Percentiles rank a stretch among this genome's conserved stretches.
These are phyloP conservation scores for Ceratocystis cubensis DNA, from an alignment of 2,329 filamentous ascomycete genomes.

Conservation along the genomic window DNA sequence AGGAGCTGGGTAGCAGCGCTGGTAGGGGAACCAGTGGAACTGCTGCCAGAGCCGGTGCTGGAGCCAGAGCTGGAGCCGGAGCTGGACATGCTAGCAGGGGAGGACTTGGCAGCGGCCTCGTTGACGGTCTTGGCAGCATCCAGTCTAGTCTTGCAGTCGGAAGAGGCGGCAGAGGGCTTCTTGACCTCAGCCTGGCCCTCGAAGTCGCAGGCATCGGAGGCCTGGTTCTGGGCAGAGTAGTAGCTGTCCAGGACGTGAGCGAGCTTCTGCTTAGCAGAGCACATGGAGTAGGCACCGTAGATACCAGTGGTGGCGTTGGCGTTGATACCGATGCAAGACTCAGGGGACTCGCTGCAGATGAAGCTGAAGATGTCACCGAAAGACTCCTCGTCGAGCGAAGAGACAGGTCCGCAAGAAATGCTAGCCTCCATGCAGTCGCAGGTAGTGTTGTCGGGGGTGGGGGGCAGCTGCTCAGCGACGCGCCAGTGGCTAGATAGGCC, in stretches of 20 bases:
- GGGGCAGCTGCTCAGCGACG: conserved; percentile 59
- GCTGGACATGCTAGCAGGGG: conserved; percentile 12
- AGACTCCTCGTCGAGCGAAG: conserved; percentile 42
- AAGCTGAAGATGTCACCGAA: conserved; percentile 59
- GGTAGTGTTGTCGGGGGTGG: conserved; percentile 62
- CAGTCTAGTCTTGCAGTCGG: conserved; percentile 47
- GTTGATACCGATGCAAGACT: conserved; percentile 54
- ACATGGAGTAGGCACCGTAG: conserved; percentile 72
- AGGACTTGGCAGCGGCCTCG: conserved; percentile 31
- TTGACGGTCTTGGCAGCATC: conserved; percentile 49
- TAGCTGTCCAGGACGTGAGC: conserved; percentile 63
- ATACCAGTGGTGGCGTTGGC: conserved; percentile 53
- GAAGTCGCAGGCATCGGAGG: conserved; percentile 55
- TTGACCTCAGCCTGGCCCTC: conserved; percentile 50
- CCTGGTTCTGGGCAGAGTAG: conserved; percentile 46
- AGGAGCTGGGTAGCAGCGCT: conserved; percentile 10
- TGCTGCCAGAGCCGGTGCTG: neutral
- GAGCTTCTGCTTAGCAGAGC: conserved; percentile 56
- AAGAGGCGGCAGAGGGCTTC: conserved; percentile 34
- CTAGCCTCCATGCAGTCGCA: conserved; percentile 77
- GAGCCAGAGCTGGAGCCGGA: conserved; percentile 11
- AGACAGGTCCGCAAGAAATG: conserved; percentile 56
- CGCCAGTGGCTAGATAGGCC: conserved; percentile 52
- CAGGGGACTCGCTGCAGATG: conserved; percentile 49
- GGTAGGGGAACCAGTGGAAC: neutral